Evolutionary conservation across 768 basidiomycete species (phyloP).

Genomic region (Favolaschia claudopus): DNA sequence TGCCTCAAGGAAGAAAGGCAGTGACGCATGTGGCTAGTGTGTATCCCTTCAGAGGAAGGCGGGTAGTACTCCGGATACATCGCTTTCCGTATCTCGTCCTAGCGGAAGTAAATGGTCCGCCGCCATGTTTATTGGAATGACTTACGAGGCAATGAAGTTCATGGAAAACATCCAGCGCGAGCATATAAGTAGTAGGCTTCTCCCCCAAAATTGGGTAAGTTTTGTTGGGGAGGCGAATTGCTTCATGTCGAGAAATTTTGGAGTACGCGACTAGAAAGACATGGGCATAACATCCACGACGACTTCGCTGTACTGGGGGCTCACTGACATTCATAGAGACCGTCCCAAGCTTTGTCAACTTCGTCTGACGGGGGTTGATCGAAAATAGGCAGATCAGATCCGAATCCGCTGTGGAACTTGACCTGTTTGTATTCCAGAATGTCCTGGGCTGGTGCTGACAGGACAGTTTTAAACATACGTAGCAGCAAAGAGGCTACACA

Average conservation of each 20-base stretch:
- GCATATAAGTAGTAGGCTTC: slow-evolving; percentile 29
- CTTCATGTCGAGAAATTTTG: slow-evolving; percentile 32
- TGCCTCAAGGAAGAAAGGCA: slow-evolving; percentile 33
- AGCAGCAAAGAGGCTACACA: background rate
- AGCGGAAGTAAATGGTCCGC: background rate
- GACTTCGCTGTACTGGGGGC: background rate
- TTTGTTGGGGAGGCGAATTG: slow-evolving; percentile 30
- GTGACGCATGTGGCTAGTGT: slow-evolving; percentile 32
- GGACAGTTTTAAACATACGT: background rate
- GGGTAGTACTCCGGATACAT: slow-evolving; percentile 31
- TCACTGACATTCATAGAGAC: slow-evolving; percentile 30
- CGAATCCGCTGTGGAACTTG: slow-evolving; percentile 33
- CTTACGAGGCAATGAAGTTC: slow-evolving; percentile 35
- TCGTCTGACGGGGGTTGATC: slow-evolving; percentile 31
- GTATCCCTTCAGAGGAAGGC: slow-evolving; percentile 24
- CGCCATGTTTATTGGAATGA: background rate
- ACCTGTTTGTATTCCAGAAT: slow-evolving; percentile 27
- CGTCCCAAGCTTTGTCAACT: slow-evolving; percentile 33
- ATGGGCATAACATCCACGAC: background rate
- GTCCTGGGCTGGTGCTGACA: slow-evolving; percentile 31
- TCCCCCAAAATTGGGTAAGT: slow-evolving; percentile 34
- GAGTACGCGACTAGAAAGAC: slow-evolving; percentile 26
- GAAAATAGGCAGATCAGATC: slow-evolving; percentile 25
- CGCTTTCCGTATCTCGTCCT: slow-evolving; percentile 32
- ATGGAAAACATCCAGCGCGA: slow-evolving; percentile 32